Base-by-base conservation (phyloP, 2,329 filamentous ascomycete genomes). In the Hortaea werneckii region DNA sequence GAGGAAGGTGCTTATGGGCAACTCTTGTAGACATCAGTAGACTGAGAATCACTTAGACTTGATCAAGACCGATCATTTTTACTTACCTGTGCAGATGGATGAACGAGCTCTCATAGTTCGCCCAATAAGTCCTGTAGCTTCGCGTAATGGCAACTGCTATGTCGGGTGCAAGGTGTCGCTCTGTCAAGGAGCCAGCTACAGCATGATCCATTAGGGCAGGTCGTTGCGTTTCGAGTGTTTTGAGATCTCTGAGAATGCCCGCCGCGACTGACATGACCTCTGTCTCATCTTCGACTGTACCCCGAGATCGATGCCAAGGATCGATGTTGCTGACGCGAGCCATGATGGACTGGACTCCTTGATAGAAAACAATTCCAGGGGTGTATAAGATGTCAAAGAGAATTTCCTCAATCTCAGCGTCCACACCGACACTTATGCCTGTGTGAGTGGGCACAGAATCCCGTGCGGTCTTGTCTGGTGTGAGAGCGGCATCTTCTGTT, bases 341-440 rank as follows among this genome's bases (percentile, higher is more conserved):
- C 63, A 77, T 76, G 54, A 78, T 77, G 30, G 70, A 74, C 54
- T 76, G 75, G 0, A 78, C 73, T 49, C 77, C 75, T 45, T 78
- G 75, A 51, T 75, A 79, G 57, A 79, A 79, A 2, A 74, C 63
- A 13, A 77, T 70, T 0, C 74, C 74, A 0, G 74, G 75, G n/a
- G 75, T 71, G 50, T 76, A 77, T 2, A 78, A 58, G 0, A 74
- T 67, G 48, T 77, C 73, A 48, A 77, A 77, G 0, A 79, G 60
- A 1, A 74, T 68, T 37, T 77, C 72, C 41, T 76, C 71, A 9
- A 67, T 62, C 20, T 63, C 59, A 13, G 51, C 57, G n/a, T 64
- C 58, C 5, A 56, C 51, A 2, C 56, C 56, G 28, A 9, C 9
- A 12, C 32, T 35, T 10, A 12, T 12, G 9, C n/a, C 57, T 57